Base-by-base conservation (phyloP, 352 stramenopile species). In the Globisporangium rhizosaccharum region DNA sequence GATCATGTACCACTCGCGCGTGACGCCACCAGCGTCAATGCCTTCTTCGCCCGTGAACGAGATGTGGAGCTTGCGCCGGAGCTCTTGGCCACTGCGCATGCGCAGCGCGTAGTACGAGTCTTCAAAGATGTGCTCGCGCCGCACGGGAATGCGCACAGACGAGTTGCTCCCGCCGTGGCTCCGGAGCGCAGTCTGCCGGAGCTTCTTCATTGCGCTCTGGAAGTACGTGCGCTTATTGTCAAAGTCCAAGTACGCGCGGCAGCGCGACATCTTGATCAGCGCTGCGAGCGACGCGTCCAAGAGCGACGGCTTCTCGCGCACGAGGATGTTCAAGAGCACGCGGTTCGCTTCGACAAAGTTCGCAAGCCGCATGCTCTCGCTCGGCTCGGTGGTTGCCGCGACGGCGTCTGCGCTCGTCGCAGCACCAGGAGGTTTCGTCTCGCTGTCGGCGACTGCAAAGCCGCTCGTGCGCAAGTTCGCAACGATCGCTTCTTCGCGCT, bases 141-240 rank as follows among this genome's bases (percentile, higher is more conserved):
- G 89, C 56, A 99, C 92, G 15, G 85, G 90, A 8, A 96, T 87
- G 25, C 87, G 83, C 20, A 94, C 85, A 12, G 82, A 91, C n/a
- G 68, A 95, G 65, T 58, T 98, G n/a, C 92, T 92, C 51, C 96
- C 83, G 23, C 93, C 90, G 46, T 96, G 91, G 53, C 92, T 93
- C 26, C 83, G 75, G 54, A 93, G 60, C 37, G 87, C 82, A 11
- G 71, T 65, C 57, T 96, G 79, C 18, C 96, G 87, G 26, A 99
- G 72, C 49, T 84, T 87, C 69, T 94, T 94, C 82, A 96, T 90
- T 66, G 97, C 87, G 33, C 81, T 96, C 73, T 98, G 96, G 73
- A 99, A 99, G 80, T 98, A 99, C 39, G 96, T 94, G 14, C 97
- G 84, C 67, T 99, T 99, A 61, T 99, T 98, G 75, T 99, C 97